Percentiles rank a stretch among this genome's conserved stretches.
Conservation (phyloP, 805 yeast genomes). For the Ogataea sp. region DNA sequence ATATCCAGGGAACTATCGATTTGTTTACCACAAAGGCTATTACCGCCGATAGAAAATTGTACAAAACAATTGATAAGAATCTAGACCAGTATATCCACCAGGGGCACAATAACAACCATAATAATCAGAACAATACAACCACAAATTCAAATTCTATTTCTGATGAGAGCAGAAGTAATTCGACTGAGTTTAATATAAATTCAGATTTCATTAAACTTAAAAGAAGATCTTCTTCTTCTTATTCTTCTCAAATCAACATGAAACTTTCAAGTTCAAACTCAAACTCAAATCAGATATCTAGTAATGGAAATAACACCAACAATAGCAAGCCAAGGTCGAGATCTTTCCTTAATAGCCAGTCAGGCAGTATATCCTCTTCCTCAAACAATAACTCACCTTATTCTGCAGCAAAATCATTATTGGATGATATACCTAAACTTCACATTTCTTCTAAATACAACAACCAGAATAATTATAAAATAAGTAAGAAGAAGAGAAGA, state of each 20-base stretch:
- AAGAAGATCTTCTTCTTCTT: conserved; percentile 24
- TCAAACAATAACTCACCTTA: too few species aligned
- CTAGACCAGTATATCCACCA: conserved; percentile 22
- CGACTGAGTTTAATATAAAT: conserved; percentile 7
- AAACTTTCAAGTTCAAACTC: conserved; percentile 2
- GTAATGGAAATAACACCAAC: conserved; percentile 4
- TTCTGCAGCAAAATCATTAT: too few species aligned
- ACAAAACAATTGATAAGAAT: conserved; percentile 72
- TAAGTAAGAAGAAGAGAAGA: not conserved
- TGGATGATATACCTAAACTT: not conserved
- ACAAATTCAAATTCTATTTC: not conserved
- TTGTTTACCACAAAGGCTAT: conserved; percentile 91
- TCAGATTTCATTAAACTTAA: conserved; percentile 24
- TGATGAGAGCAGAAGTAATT: not conserved
- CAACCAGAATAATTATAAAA: not conserved
- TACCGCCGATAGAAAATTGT: conserved; percentile 80
- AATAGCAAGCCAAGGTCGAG: conserved; percentile 17
- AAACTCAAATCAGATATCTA: conserved; percentile 5
- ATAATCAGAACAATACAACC: not conserved
- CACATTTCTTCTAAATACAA: not conserved
- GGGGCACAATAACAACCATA: conserved; percentile 1
- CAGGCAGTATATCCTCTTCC: too few species aligned
- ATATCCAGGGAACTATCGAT: conserved; percentile 84
- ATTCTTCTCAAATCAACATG: conserved; percentile 10
- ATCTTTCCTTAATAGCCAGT: conserved; percentile 15